Conservation (phyloP, 805 yeast species). For the Metschnikowia bowlesiae region DNA sequence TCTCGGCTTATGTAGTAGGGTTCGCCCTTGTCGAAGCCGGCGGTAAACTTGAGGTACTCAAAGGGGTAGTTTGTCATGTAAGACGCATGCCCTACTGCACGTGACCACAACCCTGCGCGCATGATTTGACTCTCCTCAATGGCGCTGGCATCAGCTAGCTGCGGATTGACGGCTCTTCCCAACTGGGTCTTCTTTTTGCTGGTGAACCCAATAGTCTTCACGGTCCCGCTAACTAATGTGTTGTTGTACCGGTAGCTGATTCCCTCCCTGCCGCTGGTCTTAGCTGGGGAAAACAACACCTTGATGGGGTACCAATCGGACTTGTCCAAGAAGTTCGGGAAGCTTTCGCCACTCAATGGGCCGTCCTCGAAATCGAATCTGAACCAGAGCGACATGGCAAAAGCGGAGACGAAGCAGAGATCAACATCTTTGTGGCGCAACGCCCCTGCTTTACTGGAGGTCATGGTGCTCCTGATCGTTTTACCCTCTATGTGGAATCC, state of each 20-base stretch:
- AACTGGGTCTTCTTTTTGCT: not conserved
- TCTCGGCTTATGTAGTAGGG: constrained; percentile 5
- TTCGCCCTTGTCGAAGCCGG: constrained; percentile 4
- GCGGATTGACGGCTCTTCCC: not conserved
- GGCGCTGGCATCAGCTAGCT: not conserved
- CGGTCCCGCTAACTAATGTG: not conserved
- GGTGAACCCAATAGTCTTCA: not conserved
- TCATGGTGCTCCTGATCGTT: not conserved
- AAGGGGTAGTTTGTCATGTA: not conserved
- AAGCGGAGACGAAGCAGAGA: constrained; percentile 4
- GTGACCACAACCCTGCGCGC: not conserved
- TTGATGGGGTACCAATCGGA: constrained; percentile 4
- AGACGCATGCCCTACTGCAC: not conserved
- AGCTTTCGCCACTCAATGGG: not conserved
- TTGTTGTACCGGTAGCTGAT: not conserved
- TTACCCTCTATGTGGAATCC: constrained; percentile 1
- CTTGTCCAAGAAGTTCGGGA: constrained; percentile 5
- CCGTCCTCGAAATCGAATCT: constrained; percentile 7
- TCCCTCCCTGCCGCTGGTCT: not conserved
- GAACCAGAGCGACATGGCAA: constrained; percentile 8
- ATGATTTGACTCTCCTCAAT: not conserved
- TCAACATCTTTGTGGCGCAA: constrained; percentile 6
- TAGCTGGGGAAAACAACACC: not conserved
- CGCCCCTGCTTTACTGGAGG: not conserved
- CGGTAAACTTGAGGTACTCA: constrained; percentile 2